Evolutionary conservation across 306 rosid genomes (phyloP).

Genomic region (Lathyrus aphaca): DNA sequence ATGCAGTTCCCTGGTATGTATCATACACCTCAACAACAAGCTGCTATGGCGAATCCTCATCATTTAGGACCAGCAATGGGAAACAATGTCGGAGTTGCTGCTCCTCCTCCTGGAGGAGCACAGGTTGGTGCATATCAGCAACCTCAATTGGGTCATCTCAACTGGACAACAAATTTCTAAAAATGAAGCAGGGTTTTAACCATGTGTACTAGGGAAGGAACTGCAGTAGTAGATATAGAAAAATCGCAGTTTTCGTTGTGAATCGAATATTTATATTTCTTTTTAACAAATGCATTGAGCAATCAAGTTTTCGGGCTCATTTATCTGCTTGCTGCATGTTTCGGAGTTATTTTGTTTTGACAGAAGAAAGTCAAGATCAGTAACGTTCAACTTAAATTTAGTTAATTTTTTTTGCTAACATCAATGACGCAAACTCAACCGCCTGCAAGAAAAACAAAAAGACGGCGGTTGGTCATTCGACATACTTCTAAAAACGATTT

Average conservation of each 20-base stretch:
- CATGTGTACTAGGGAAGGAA: conserved; percentile 54
- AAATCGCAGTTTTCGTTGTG: conserved; percentile 51
- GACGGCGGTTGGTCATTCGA: no score
- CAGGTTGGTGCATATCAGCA: conserved; percentile 97
- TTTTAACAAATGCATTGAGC: conserved; percentile 49
- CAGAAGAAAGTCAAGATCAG: background rate
- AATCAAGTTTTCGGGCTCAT: conserved; percentile 40
- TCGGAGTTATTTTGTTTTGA: conserved; percentile 35
- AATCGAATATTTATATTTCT: conserved; percentile 53
- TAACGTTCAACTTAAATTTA: no score
- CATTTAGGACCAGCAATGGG: conserved; percentile 89
- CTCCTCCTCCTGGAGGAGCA: conserved; percentile 85
- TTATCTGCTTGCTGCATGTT: conserved; percentile 1
- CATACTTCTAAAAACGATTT: no score
- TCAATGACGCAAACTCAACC: no score
- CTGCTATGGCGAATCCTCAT: conserved; percentile 71
- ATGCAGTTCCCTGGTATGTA: conserved; percentile 97
- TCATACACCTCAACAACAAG: conserved; percentile 80
- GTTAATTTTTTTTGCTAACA: no score
- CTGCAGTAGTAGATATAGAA: conserved; percentile 65
- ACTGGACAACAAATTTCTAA: conserved; percentile 92
- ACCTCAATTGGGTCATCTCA: conserved; percentile 82
- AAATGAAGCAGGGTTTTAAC: conserved; percentile 51
- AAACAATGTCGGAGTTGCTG: conserved; percentile 82
- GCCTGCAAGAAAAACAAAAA: no score